Evolutionary conservation across 2,329 filamentous ascomycete genomes (phyloP), one percentile per base, ranked within the genome.

Genomic region (Diaporthe eres): DNA sequence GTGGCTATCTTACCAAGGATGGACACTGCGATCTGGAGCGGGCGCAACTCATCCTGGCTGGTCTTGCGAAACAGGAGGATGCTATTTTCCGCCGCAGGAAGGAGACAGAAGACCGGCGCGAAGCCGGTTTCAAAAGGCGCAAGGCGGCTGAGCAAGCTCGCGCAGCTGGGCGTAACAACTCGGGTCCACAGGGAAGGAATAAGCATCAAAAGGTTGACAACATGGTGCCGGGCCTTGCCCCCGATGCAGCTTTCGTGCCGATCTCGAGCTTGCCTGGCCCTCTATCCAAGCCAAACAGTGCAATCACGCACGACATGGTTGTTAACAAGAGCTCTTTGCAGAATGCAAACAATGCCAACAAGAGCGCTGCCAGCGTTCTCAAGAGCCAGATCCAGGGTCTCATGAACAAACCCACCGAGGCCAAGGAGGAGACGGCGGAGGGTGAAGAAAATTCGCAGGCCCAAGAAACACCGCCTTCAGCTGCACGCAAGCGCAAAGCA

Each of bases 1-100:
- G 95, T 61, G 97, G 97, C 17, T 99, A 98, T 83, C 90, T 99
- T 71, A 99, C 97, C 58, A 96, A 98, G 82, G 96, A 99, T 85
- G 97, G 97, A 2, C 93, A 94, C 80, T 95, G 98, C 77, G 94
- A 98, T 82, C 90, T 99, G 75, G 91, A 92, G 75, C 91, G 94
- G 80, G 96, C 95, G 13, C 97, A 99, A 82, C 89, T 93, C 79
- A 98, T 99, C 81, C 87, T 99, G 67, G 90, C 94, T 80, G 96
- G 95, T 1, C 89, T 99, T 28, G 97, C 95, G 1, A 96, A 94
- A 83, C 95, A 98, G 84, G 97, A 99, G 86, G 95, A 98, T 83
- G 92, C 92, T 19, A 99, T 99, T 75, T 99, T 99, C 86, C 92
- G 92, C 80, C 92, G 95, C 77, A 92, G 97, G 79, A 95, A 95